Evolutionary conservation across 495 filamentous ascomycete genomes (phyloP).

Genomic region (Penicillium herquei): DNA sequence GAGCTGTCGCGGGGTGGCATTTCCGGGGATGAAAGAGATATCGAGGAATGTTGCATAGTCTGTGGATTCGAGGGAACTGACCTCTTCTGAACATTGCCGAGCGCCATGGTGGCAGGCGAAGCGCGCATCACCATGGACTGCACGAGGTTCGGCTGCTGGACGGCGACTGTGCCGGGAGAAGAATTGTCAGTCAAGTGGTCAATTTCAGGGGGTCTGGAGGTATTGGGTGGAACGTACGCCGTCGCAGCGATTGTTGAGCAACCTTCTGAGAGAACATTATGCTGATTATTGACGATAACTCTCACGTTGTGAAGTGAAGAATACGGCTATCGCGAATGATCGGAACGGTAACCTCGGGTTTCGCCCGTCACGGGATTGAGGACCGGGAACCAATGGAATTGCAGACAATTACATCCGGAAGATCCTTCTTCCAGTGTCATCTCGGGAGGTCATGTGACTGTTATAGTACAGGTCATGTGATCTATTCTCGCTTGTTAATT

Average conservation of each 20-base stretch:
- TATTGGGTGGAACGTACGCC: constrained; percentile 52
- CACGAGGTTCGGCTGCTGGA: constrained; percentile 50
- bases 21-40: not conserved
- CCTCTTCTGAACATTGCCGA: constrained; percentile 56
- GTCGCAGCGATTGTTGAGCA: constrained; percentile 64
- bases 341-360: constrained; percentile 50
- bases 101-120: constrained; percentile 48
- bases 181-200: constrained; percentile 17
- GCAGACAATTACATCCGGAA: constrained; percentile 37
- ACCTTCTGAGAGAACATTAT: constrained; percentile 67
- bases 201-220: not conserved
- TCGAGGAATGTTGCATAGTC: not conserved
- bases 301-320: constrained; percentile 13
- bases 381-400: constrained; percentile 35
- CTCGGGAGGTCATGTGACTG: not conserved
- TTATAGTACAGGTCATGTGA: constrained; percentile 10
- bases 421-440: constrained; percentile 33
- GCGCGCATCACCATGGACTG: constrained; percentile 49
- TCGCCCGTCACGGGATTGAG: constrained; percentile 33
- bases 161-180: constrained; percentile 37
- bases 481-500: constrained; percentile 21
- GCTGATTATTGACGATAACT: constrained; percentile 19
- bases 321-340: constrained; percentile 21
- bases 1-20: constrained; percentile 3
- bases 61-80: constrained; percentile 25